Conservation (phyloP, 768 basidiomycete genomes). For the Atractiella rhizophila region DNA sequence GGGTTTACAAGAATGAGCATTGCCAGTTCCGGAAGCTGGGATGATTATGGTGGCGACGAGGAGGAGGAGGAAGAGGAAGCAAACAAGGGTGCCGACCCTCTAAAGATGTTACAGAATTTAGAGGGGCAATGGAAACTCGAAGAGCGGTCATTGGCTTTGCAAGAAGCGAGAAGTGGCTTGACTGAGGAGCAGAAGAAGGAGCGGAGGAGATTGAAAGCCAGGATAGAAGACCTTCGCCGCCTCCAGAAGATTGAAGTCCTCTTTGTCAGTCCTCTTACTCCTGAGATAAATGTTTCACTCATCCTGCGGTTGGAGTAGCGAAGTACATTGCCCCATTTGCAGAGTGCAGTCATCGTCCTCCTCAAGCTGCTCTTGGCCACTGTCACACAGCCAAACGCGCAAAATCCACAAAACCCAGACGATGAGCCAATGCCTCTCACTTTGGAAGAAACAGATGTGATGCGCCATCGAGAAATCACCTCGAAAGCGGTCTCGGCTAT, state of each 20-base stretch:
- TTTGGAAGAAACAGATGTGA: slow-evolving; percentile 74
- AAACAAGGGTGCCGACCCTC: slow-evolving; percentile 17
- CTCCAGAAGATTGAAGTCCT: slow-evolving; percentile 73
- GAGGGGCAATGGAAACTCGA: slow-evolving; percentile 2
- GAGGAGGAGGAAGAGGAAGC: slow-evolving; percentile 14
- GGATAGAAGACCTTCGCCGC: slow-evolving; percentile 56
- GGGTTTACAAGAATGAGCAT: too few species aligned
- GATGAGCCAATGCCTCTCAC: slow-evolving; percentile 35
- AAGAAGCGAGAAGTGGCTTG: background rate
- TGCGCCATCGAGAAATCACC: slow-evolving; percentile 85
- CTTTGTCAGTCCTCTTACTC: slow-evolving; percentile 37
- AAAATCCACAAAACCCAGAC: slow-evolving; percentile 4
- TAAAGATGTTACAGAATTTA: slow-evolving; percentile 12
- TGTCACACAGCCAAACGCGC: slow-evolving; percentile 35
- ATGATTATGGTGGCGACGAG: slow-evolving; percentile 8
- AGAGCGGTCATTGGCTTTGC: background rate
- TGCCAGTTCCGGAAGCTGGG: too few species aligned
- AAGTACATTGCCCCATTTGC: slow-evolving; percentile 53
- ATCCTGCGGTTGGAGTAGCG: slow-evolving; percentile 29
- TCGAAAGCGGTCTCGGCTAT: slow-evolving; percentile 94
- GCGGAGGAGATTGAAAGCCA: slow-evolving; percentile 37
- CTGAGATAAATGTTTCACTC: background rate
- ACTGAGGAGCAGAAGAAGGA: slow-evolving; percentile 21
- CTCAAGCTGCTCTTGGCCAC: slow-evolving; percentile 79
- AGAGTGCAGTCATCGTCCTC: slow-evolving; percentile 75